Evolutionary conservation across 2,329 filamentous ascomycete species (phyloP).

Genomic region (Monascus ruber): DNA sequence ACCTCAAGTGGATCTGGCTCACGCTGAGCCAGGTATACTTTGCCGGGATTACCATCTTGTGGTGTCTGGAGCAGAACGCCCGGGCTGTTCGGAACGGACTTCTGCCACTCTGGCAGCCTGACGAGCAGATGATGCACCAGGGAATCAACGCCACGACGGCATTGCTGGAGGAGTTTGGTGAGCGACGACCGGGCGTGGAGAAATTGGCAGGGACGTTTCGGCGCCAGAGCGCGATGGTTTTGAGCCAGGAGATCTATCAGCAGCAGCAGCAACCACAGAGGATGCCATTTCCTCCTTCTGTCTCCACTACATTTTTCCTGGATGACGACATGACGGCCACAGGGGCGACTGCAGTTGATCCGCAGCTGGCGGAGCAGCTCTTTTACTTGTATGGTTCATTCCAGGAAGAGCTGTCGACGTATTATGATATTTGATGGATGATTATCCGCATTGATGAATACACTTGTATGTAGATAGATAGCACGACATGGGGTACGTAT

Average conservation of each 20-base stretch:
- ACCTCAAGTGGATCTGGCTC: slow-evolving; percentile 32
- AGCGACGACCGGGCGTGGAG: slow-evolving; percentile 26
- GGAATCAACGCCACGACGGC: slow-evolving; percentile 26
- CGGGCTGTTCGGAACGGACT: slow-evolving; percentile 19
- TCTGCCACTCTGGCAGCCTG: slow-evolving; percentile 21
- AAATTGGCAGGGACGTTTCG: slow-evolving; percentile 26
- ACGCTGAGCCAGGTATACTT: slow-evolving; percentile 29
- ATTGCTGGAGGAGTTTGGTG: slow-evolving; percentile 27
- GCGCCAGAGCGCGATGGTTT: slow-evolving; percentile 27
- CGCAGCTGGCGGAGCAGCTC: slow-evolving; percentile 25
- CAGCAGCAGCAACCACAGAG: slow-evolving; percentile 16
- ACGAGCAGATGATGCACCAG: slow-evolving; percentile 25
- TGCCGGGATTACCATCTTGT: slow-evolving; percentile 29
- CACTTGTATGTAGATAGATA: too few relatives aligned
- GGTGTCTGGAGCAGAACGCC: slow-evolving; percentile 30
- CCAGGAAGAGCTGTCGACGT: slow-evolving; percentile 28
- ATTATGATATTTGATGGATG: slow-evolving; percentile 22
- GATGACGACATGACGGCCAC: slow-evolving; percentile 16
- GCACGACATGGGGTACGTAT: too few relatives aligned
- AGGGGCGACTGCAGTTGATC: slow-evolving; percentile 21
- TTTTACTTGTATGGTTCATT: slow-evolving; percentile 30
- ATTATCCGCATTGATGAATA: background rate
- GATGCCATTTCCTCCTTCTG: slow-evolving; percentile 4
- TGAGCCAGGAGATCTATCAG: slow-evolving; percentile 26
- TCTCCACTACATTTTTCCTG: slow-evolving; percentile 9